Conservation (phyloP, 2,329 filamentous ascomycete genomes). For the Arthrobotrys sphaeroides region DNA sequence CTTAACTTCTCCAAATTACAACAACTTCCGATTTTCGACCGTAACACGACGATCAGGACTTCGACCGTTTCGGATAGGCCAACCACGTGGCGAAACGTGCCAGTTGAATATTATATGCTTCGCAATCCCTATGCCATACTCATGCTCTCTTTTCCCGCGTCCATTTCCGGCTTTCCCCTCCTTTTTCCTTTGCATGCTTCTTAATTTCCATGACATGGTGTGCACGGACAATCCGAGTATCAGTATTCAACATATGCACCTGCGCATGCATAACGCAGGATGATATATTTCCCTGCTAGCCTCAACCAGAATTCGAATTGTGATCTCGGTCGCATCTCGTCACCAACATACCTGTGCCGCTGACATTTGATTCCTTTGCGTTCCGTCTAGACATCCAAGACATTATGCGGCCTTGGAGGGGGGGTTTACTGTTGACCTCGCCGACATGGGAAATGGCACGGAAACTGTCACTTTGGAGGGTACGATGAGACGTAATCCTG, state of each 20-base stretch:
- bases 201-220: too few relatives aligned
- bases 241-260: neutral
- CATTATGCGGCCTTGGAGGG: conserved; percentile 2
- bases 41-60: neutral
- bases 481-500: neutral
- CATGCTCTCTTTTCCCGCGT: neutral
- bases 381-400: neutral
- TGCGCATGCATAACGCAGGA: neutral
- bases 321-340: neutral
- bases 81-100: conserved; percentile 21
- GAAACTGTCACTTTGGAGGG: neutral
- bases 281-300: neutral
- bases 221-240: neutral
- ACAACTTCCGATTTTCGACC: neutral
- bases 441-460: neutral
- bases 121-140: neutral
- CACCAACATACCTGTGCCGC: conserved; percentile 4
- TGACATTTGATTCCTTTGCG: neutral
- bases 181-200: neutral
- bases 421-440: neutral
- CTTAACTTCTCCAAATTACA: neutral
- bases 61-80: neutral
- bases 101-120: neutral
- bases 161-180: neutral
- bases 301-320: neutral